Conservation (phyloP, 352 stramenopile genomes). For the Globisporangium solare region DNA sequence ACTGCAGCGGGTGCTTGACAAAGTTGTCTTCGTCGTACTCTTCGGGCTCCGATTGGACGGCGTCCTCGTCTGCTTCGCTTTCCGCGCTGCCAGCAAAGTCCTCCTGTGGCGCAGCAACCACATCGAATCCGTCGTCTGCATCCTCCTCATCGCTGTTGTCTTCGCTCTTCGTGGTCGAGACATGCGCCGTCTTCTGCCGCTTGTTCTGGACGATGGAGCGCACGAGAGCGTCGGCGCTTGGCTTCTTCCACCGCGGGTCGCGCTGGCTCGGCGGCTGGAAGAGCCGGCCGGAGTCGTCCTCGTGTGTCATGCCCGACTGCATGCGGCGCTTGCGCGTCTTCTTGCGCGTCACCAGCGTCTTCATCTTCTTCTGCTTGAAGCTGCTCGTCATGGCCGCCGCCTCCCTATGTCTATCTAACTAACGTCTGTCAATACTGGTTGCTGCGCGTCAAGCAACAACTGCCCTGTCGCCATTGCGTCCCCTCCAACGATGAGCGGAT, state of each 20-base stretch:
- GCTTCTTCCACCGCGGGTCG: conserved; percentile 75
- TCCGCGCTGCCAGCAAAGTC: conserved; percentile 3
- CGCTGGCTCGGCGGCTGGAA: conserved; percentile 69
- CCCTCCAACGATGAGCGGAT: conserved; percentile 8
- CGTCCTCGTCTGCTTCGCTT: conserved; percentile 5
- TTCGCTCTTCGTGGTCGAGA: conserved; percentile 5
- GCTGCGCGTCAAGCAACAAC: no score
- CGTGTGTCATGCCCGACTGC: conserved; percentile 45
- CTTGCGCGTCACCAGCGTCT: conserved; percentile 73
- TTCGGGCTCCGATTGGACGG: conserved; percentile 11
- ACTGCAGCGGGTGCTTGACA: conserved; percentile 30
- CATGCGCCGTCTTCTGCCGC: conserved; percentile 31
- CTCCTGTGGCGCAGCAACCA: conserved; percentile 2
- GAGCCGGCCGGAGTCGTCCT: conserved; percentile 63
- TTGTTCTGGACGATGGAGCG: conserved; percentile 25
- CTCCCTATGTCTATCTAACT: no score
- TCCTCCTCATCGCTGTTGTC: conserved; percentile 13
- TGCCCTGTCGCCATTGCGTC: background rate
- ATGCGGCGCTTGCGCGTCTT: conserved; percentile 75
- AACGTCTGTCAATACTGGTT: no score
- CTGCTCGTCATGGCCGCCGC: conserved; percentile 57
- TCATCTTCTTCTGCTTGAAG: conserved; percentile 84
- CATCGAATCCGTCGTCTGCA: conserved; percentile 17
- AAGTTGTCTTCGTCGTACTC: conserved; percentile 16
- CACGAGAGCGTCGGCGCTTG: conserved; percentile 35